A percentile compares a stretch with the other conserved stretches of the same genome.
Conservation (phyloP, 2,329 filamentous ascomycete genomes). For the Trichophyton verrucosum region DNA sequence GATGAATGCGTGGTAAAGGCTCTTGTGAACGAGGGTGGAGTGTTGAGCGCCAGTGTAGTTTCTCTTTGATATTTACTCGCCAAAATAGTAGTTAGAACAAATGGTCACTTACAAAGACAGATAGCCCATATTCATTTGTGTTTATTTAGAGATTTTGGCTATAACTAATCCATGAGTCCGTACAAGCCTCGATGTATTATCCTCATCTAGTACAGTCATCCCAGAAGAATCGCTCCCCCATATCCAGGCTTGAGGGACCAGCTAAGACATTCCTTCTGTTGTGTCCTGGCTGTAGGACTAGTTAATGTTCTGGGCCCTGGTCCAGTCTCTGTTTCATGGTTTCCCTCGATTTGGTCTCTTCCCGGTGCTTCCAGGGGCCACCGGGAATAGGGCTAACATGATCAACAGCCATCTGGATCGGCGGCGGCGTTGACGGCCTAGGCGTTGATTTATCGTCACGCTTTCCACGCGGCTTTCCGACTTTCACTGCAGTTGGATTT, state of each 20-base stretch:
- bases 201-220: no score
- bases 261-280: no score
- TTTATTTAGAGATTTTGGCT: not conserved
- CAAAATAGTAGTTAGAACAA: not conserved
- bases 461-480: not conserved
- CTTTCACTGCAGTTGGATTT: not conserved
- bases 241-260: no score
- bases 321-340: not conserved
- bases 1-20: constrained; percentile 42
- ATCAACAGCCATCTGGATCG: not conserved
- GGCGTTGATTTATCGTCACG: not conserved
- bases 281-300: no score
- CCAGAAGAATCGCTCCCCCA: no score
- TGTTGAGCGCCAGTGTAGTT: constrained; percentile 43
- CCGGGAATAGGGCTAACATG: not conserved
- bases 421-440: not conserved
- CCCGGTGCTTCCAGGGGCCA: not conserved
- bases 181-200: no score
- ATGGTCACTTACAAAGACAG: not conserved
- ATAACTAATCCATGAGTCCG: no score
- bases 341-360: not conserved
- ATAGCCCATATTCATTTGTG: not conserved
- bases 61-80: constrained; percentile 25
- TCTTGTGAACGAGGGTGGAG: constrained; percentile 39
- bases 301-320: no score